These are phyloP conservation scores for Penicillium decumbens DNA, from an alignment of 2,329 filamentous ascomycete species.

Conservation along the genomic window DNA sequence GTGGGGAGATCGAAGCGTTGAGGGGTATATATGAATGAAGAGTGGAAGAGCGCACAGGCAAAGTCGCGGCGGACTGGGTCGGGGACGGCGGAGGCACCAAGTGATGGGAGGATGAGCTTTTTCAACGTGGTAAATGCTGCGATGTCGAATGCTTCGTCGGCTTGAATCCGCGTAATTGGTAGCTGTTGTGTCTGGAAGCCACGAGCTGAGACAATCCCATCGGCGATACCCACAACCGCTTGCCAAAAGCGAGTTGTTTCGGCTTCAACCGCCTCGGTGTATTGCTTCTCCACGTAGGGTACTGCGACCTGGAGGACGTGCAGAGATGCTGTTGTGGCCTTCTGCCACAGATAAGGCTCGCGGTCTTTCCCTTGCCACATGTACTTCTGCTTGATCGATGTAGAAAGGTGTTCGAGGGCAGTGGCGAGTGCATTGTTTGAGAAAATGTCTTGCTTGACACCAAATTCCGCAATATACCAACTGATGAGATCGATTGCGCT, in stretches of 20 bases:
- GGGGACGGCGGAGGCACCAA: conserved; percentile 63
- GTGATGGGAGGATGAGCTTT: conserved; percentile 64
- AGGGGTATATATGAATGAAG: conserved; percentile 72
- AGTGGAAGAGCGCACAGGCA: conserved; percentile 70
- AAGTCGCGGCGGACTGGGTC: conserved; percentile 66
- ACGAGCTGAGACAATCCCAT: conserved; percentile 66
- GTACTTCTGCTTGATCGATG: conserved; percentile 75
- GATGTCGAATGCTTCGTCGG: conserved; percentile 80
- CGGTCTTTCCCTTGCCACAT: conserved; percentile 67
- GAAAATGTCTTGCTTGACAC: conserved; percentile 63
- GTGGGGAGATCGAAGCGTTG: conserved; percentile 58
- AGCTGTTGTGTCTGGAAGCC: conserved; percentile 46
- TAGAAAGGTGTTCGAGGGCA: conserved; percentile 62
- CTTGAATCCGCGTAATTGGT: conserved; percentile 47
- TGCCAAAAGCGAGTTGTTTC: conserved; percentile 63
- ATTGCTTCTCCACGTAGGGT: conserved; percentile 52
- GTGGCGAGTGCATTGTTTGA: conserved; percentile 60
- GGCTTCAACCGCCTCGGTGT: conserved; percentile 25
- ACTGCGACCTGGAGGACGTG: conserved; percentile 64
- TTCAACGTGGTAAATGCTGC: conserved; percentile 63
- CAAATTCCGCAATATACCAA: conserved; percentile 40
- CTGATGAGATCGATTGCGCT: conserved; percentile 66
- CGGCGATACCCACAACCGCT: conserved; percentile 59
- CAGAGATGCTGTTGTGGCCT: conserved; percentile 67
- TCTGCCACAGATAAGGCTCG: conserved; percentile 69